Evolutionary conservation across 139 green algal species (phyloP), one percentile per base, ranked within the genome.

Genomic region (Eudorina sp.): DNA sequence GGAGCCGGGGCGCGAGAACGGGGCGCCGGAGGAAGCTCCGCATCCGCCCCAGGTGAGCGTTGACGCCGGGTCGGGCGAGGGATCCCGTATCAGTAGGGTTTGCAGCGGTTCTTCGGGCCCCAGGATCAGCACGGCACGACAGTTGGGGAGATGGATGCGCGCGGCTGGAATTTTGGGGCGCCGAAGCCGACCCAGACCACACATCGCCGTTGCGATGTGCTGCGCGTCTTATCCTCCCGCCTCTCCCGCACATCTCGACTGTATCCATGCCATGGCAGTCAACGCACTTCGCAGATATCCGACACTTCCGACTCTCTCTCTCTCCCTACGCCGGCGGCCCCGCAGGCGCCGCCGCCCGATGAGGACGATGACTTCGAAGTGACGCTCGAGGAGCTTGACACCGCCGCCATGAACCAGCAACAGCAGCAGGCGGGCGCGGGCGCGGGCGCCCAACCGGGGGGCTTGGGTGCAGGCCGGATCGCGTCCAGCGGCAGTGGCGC

Each of bases 341-440:
- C 41, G 41, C 16, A 34, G 40, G 4, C 13, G 41, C 45, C 75
- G 6, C 48, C 53, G 7, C 40, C 38, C 0, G 62, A 77, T 6
- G 80, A 78, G 0, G 80, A 76, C 38, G 77, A 84, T 1, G 80
- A 86, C 80, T 86, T 86, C 38, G 80, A 86, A 43, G 80, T 86
- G n/a, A 76, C 60, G 9, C 62, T 78, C 6, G 62, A 78, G n/a
- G 80, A 86, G 60, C 43, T 78, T 1, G 80, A 86, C 43, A 86
- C 80, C 4, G 80, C 45, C 0, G 60, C 46, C 45, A 76, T 86
- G 41, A 62, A 43, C 1, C 51, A 84, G 53, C 74, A 82, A 46
- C 74, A 82, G 43, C 45, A 46, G 74, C 19, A n/a, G 70, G 27
- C 40, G 9, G 70, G 40, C 0, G 70, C 19, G 41, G 1, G 2